Percentiles rank a stretch among this genome's conserved stretches.
Conservation (phyloP, 2,329 filamentous ascomycete species). For the Cercospora sp. region DNA sequence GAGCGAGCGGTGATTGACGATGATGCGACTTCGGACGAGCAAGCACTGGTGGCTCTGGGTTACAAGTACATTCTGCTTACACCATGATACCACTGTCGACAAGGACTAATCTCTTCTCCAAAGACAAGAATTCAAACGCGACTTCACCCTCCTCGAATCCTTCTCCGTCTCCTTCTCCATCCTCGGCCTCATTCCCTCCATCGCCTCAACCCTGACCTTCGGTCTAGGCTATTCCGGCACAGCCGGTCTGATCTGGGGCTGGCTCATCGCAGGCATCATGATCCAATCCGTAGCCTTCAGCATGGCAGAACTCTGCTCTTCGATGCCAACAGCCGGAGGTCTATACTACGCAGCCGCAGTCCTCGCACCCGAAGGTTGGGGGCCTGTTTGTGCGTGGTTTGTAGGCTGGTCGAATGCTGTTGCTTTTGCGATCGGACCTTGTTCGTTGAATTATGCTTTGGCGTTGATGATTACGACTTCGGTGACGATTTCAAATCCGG, state of each 20-base stretch:
- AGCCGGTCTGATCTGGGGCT: constrained; percentile 37
- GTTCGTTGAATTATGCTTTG: constrained; percentile 40
- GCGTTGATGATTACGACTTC: constrained; percentile 41
- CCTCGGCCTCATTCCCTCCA: constrained; percentile 43
- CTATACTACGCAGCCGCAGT: constrained; percentile 40
- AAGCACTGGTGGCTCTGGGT: constrained; percentile 24
- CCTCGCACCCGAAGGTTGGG: constrained; percentile 40
- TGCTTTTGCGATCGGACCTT: constrained; percentile 37
- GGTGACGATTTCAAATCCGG: constrained; percentile 39
- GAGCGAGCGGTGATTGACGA: constrained; percentile 27
- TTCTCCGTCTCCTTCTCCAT: constrained; percentile 43
- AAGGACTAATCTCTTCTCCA: not conserved
- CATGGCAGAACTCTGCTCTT: constrained; percentile 42
- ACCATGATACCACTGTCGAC: not conserved
- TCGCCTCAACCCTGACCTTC: constrained; percentile 43
- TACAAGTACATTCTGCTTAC: constrained; percentile 24
- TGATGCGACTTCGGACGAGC: constrained; percentile 24
- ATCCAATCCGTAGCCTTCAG: constrained; percentile 40
- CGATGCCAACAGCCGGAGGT: constrained; percentile 46
- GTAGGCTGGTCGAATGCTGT: constrained; percentile 39
- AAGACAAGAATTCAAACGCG: constrained; percentile 30
- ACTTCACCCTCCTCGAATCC: constrained; percentile 39
- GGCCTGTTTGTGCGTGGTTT: constrained; percentile 31
- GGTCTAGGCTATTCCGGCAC: constrained; percentile 38
- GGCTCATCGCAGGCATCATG: constrained; percentile 37